Evolutionary conservation across 345 rosid species (phyloP).

Genomic region (Turritis glabra): DNA sequence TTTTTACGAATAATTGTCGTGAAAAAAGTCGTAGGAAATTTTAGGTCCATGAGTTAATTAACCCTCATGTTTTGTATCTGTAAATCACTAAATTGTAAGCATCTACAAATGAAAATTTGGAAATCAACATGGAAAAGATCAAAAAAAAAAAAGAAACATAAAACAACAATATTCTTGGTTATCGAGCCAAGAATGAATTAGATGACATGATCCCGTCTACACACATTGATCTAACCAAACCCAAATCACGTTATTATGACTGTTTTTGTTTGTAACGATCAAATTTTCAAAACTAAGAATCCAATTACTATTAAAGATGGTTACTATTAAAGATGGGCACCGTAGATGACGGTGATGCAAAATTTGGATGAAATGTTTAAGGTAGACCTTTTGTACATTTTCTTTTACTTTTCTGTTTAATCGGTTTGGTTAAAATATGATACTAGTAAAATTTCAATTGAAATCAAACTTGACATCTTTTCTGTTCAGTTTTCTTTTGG

Average conservation of each 20-base stretch:
- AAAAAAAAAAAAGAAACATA: not conserved
- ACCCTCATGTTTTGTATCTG: no score
- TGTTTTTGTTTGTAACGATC: not conserved
- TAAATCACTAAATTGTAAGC: not conserved
- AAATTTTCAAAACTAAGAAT: no score
- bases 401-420: no score
- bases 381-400: not conserved
- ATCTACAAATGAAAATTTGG: not conserved
- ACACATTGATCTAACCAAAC: not conserved
- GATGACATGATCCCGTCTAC: not conserved
- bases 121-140: not conserved
- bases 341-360: not conserved
- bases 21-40: no score
- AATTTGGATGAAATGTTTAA: not conserved
- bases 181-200: not conserved
- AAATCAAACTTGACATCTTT: not conserved
- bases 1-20: no score
- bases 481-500: not conserved
- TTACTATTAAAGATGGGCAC: not conserved
- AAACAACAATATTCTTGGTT: no score
- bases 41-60: no score
- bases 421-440: not conserved
- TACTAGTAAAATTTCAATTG: not conserved
- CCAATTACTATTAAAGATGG: no score
- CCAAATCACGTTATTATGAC: not conserved